These are phyloP conservation scores for Dictyostelium brefeldianum DNA, from an alignment of 78 protist genomes.

Conservation along the genomic window DNA sequence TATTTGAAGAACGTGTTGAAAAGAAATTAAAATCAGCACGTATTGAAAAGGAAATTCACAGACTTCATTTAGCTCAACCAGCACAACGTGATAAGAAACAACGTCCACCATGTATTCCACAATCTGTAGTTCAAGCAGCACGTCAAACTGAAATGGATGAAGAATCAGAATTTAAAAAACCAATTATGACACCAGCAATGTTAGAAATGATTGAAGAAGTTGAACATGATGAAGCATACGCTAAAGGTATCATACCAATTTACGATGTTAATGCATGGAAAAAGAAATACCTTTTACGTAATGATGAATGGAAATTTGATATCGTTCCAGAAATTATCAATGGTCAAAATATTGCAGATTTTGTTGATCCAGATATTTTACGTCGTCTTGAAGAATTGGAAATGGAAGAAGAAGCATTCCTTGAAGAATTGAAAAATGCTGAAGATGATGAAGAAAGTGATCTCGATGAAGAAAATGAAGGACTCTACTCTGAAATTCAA, in stretches of 20 bases:
- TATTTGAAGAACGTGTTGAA: slow-evolving; percentile 92
- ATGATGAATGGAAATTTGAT: slow-evolving; percentile 96
- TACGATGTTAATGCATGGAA: slow-evolving; percentile 60
- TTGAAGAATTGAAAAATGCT: slow-evolving; percentile 51
- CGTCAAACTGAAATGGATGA: not conserved
- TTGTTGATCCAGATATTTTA: slow-evolving; percentile 97
- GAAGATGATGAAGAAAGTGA: slow-evolving; percentile 22
- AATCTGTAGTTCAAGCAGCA: slow-evolving; percentile 27
- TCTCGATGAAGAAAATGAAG: slow-evolving; percentile 16
- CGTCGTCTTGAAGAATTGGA: slow-evolving; percentile 91
- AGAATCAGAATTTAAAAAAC: slow-evolving; percentile 41
- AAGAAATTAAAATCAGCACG: slow-evolving; percentile 63
- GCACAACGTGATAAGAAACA: slow-evolving; percentile 82
- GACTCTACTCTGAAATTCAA: not conserved
- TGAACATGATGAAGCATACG: slow-evolving; percentile 34
- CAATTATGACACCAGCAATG: slow-evolving; percentile 29
- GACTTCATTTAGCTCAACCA: slow-evolving; percentile 95
- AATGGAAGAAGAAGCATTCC: slow-evolving; percentile 89
- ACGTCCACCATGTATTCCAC: slow-evolving; percentile 89
- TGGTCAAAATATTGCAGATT: slow-evolving; percentile 98
- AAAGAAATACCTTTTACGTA: slow-evolving; percentile 68
- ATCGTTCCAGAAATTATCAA: slow-evolving; percentile 98
- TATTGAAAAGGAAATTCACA: slow-evolving; percentile 59
- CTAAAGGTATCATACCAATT: slow-evolving; percentile 59
- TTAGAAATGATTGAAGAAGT: slow-evolving; percentile 37